Base-by-base conservation (phyloP, 176 grass and related monocot genomes). In the Musa schizocarpa region DNA sequence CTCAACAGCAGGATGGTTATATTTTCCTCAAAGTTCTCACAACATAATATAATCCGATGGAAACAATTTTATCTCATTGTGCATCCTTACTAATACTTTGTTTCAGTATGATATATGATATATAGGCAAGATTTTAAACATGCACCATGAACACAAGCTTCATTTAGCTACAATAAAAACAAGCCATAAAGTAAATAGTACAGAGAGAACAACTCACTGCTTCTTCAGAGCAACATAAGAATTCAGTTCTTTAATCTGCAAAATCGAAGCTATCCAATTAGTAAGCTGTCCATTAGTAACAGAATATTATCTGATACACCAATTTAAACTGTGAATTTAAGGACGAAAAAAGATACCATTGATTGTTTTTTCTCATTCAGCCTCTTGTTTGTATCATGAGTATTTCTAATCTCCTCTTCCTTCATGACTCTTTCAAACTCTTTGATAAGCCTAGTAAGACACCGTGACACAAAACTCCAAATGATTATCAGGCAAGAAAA, bases 141-240 rank as follows among this genome's bases (percentile, higher is more conserved):
- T 65, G 23, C 12, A 3, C 9, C 2, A 3, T 65, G 26, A 27
- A 51, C 52, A 4, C 68, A n/a, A 71, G 27, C 1, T 52, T 71
- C 21, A 50, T 11, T n/a, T 17, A 21, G 19, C 13, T 11, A 10
- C 27, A 49, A 71, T 52, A 9, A 50, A 51, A 19, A 71, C 10
- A 27, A 24, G 13, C 9, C 2, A 54, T 19, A 74, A 56, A 56
- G 24, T 13, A 16, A 9, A 54, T 16, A 56, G 50, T 25, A 34
- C 81, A 75, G 56, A 89, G 72, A 73, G 76, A 52, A 22, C 64
- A 51, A 93, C 94, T 91, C 77, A 98, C 94, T 93, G 90, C 76
- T 98, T 98, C 90, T 98, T 98, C 58, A 93, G 80, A 84, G 94
- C 94, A 81, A 98, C 94, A 54, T 84, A 98, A 29, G 94, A 93